Evolutionary conservation across 1,139 yeast species (phyloP).

Genomic region (Sugiyamaella pinicola): DNA sequence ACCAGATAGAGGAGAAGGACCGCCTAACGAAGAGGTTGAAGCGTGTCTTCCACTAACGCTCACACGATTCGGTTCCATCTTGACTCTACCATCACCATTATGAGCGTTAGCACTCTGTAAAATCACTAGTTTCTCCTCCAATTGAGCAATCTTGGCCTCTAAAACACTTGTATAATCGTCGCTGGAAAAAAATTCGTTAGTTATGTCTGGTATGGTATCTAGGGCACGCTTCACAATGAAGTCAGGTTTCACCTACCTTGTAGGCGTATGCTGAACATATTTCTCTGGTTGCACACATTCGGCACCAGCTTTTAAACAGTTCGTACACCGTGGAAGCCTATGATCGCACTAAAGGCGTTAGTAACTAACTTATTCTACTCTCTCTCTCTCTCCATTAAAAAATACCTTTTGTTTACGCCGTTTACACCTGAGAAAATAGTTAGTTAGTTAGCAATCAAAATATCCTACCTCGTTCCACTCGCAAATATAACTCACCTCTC

Average conservation of each 20-base stretch:
- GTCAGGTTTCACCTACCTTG: slow-evolving; percentile 25
- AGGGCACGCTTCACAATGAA: not conserved
- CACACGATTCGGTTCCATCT: slow-evolving; percentile 4
- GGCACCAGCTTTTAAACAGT: slow-evolving; percentile 59
- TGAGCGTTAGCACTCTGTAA: slow-evolving; percentile 5
- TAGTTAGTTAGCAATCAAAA: not conserved
- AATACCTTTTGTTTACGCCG: slow-evolving; percentile 34
- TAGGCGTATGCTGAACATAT: slow-evolving; percentile 42
- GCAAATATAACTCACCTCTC: slow-evolving; percentile 29
- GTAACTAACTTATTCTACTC: not conserved
- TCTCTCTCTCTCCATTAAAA: not conserved
- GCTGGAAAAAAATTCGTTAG: slow-evolving; percentile 32
- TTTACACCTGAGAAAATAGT: slow-evolving; percentile 29
- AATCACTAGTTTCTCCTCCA: slow-evolving; percentile 44
- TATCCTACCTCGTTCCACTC: not conserved
- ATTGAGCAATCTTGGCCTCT: slow-evolving; percentile 53
- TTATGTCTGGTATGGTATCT: not conserved
- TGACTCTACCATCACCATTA: not conserved
- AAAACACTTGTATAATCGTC: slow-evolving; percentile 56
- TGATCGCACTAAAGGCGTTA: slow-evolving; percentile 53
- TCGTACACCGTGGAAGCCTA: slow-evolving; percentile 60
- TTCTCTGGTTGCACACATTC: slow-evolving; percentile 61
- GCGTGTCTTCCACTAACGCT: not conserved
- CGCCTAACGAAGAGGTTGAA: slow-evolving; percentile 8
- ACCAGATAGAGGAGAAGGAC: slow-evolving; percentile 19